Base-by-base conservation (phyloP, 202 grass and related monocot genomes). In the Brachypodium distachyon region DNA sequence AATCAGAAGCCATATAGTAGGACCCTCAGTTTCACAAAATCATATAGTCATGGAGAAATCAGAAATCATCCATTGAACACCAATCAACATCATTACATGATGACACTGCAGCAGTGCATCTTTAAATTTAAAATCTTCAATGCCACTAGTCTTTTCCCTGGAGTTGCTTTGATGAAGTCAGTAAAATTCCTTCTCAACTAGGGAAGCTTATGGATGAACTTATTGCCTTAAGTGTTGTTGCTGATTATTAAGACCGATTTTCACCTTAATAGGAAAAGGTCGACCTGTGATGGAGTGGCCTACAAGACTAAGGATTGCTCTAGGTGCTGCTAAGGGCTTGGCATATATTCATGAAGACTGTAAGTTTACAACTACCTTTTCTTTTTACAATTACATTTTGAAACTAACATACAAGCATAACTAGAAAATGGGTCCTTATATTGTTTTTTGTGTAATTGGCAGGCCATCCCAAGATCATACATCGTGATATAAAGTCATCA, bases 381-480 rank as follows among this genome's bases (percentile, higher is more conserved):
- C 29, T 59, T 74, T 23, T 61, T 65, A 36, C 52, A 66, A 54
- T 55, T 57, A 12, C 51, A 36, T 81, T 26, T 36, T 69, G 5
- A 52, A 23, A 12, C 9, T 44, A 60, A 40, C 6, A 59, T 29
- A 33, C 41, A 49, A 28, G 4, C 42, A 32, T 74, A 32, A 38
- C 44, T 33, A 25, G 9, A 41, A n/a, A 49, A 16, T 42, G 7
- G 12, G 3, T 34, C 1, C 9, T 77, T 38, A 17, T 21, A 38
- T 31, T 48, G 33, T 65, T 61, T 29, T 76, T 26, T 53, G 52
- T 70, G 29, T 65, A 70, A 36, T 87, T 86, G 31, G 53, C 73
- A 99, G 91, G 96, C 66, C 89, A 99, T 85, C 96, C 96, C 29
- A 92, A 94, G 83, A 92, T 99, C 42, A 99, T 99, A 67, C 96